A percentile compares a stretch with the other conserved stretches of the same genome.
Conservation (phyloP, 75 land plant species). For the Azolla pinnata region DNA sequence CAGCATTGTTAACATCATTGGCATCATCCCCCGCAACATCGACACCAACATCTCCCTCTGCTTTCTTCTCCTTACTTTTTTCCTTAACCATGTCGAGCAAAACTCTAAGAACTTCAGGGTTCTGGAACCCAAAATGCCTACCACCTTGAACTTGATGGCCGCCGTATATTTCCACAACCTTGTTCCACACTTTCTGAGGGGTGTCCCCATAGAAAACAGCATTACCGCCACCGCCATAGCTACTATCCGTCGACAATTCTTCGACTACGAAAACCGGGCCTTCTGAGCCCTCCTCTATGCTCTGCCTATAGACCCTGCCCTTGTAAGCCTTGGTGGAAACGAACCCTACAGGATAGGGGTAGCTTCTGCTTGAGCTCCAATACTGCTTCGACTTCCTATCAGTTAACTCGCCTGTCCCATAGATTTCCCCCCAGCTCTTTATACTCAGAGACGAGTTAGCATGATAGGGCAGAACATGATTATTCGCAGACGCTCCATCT, state of each 20-base stretch:
- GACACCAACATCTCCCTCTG: neutral
- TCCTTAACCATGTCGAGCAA: neutral
- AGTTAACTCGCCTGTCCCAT: too few species aligned
- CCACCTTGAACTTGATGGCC: neutral
- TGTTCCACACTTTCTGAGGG: neutral
- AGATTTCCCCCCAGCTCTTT: too few species aligned
- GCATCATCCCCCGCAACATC: neutral
- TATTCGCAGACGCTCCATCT: too few species aligned
- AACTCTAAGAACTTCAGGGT: neutral
- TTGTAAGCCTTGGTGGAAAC: slow-evolving; percentile 4
- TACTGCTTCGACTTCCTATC: neutral
- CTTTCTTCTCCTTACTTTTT: neutral
- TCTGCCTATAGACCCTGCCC: slow-evolving; percentile 1
- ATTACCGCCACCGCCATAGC: neutral
- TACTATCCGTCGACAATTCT: too few species aligned
- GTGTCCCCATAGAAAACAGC: neutral
- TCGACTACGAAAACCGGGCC: slow-evolving; percentile 8
- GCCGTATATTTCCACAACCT: neutral
- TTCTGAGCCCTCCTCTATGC: slow-evolving; percentile 3
- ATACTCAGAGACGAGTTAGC: too few species aligned
- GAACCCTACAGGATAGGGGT: slow-evolving; percentile 8
- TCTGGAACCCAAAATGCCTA: neutral
- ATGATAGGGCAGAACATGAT: too few species aligned
- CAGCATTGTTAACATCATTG: neutral
- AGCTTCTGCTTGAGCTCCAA: neutral